Conservation (phyloP, 768 basidiomycete genomes). For the Podaxis rugospora region DNA sequence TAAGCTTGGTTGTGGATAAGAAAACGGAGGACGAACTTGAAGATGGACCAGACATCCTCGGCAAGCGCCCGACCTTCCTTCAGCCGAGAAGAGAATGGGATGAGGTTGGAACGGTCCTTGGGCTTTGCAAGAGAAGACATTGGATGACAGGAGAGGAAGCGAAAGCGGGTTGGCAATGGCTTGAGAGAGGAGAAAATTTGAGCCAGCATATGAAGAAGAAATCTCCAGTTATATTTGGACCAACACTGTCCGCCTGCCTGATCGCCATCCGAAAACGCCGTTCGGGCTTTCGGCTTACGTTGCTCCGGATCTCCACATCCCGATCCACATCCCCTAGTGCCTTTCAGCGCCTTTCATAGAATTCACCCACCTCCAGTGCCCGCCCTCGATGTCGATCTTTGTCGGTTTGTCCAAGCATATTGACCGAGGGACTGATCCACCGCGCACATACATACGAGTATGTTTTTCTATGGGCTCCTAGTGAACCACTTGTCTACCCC, state of each 20-base stretch:
- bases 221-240: slow-evolving; percentile 3
- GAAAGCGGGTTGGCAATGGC: neutral
- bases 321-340: no score
- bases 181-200: neutral
- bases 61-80: slow-evolving; percentile 72
- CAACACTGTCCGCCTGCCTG: no score
- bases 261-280: neutral
- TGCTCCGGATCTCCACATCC: neutral
- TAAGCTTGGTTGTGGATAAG: slow-evolving; percentile 5
- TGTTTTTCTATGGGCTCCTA: neutral
- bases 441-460: neutral
- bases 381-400: no score
- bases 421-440: no score
- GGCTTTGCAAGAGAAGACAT: slow-evolving; percentile 14
- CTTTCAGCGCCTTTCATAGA: no score
- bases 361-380: neutral
- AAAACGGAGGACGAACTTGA: slow-evolving; percentile 50
- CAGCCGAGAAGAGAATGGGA: slow-evolving; percentile 71
- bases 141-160: slow-evolving; percentile 13
- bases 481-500: neutral
- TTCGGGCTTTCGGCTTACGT: neutral
- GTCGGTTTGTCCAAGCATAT: no score
- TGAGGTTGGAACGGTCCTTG: slow-evolving; percentile 45
- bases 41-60: slow-evolving; percentile 90
- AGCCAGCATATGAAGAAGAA: slow-evolving; percentile 8